These are phyloP conservation scores for Pseudogymnoascus sp. DNA, from an alignment of 2,329 filamentous ascomycete genomes.

Conservation along the genomic window DNA sequence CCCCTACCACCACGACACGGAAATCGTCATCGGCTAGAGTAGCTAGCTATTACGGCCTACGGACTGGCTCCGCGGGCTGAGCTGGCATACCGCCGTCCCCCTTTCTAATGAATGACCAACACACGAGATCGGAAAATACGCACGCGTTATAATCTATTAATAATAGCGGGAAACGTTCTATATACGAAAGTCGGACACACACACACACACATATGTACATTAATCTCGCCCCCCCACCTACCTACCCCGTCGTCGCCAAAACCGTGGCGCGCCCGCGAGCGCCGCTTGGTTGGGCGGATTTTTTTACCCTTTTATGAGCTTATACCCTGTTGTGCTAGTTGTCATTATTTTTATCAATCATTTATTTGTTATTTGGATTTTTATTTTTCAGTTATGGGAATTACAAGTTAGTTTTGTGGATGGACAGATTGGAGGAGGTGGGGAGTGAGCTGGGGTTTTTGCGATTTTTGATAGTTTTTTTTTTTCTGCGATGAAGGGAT, in stretches of 20 bases:
- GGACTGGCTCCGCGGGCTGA: not conserved
- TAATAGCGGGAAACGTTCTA: not conserved
- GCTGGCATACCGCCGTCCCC: not conserved
- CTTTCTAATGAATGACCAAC: not conserved
- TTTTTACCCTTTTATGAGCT: slow-evolving; percentile 2
- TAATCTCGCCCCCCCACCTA: not conserved
- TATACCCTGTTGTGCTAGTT: slow-evolving; percentile 4
- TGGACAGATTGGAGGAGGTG: not conserved
- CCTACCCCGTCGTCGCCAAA: not conserved
- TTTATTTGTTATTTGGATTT: not conserved
- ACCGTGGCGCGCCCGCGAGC: not conserved
- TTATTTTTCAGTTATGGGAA: not conserved
- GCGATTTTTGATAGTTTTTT: not conserved
- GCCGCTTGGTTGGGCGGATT: not conserved
- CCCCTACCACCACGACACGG: not conserved
- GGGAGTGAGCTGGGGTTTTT: not conserved
- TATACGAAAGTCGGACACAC: not conserved
- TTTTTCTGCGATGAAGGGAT: not conserved
- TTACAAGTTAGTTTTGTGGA: not conserved
- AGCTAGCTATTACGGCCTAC: not conserved
- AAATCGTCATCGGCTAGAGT: not conserved
- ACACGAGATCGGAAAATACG: not conserved
- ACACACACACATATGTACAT: not conserved
- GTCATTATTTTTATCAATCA: not conserved
- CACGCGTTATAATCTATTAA: not conserved